Base-by-base conservation (phyloP, 2,329 filamentous ascomycete species). In the Aspergillus intermedius region DNA sequence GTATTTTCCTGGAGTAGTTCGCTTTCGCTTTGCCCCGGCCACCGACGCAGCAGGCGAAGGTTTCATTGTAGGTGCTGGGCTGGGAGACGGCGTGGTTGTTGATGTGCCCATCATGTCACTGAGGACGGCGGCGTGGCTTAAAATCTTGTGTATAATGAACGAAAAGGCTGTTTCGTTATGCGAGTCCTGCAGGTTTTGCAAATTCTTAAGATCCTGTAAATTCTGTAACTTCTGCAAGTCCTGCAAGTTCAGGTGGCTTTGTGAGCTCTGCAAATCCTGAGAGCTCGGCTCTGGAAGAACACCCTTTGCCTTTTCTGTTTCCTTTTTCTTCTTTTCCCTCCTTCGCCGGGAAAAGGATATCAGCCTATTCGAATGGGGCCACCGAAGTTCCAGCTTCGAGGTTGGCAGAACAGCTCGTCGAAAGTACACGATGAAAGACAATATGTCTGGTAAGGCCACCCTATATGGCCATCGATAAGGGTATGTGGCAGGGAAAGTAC, bases 1-100 rank as follows among this genome's bases (percentile, higher is more conserved):
- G 63, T 80, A 84, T 58, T 83, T 83, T 23, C 70, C 70, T 35
- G 73, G 67, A 2, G 62, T 56, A 2, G 66, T 66, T 54, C 78
- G 71, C 63, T 83, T 84, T 50, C 80, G 74, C 62, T 83, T 84
- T 10, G 70, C 72, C 21, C 76, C 76, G 42, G 64, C 64, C 23
- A 68, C 69, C 19, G 68, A 55, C n/a, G 59, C 51, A 21, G 60
- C 54, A 15, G 63, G 57, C 21, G 62, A 62, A 17, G 52, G 48
- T 55, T 60, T 63, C 30, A 58, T 49, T 17, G 56, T 58, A 46
- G 63, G 60, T 35, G 54, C 61, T 2, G 66, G 66, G 32, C 65
- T 68, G 21, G 66, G 63, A 30, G 67, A 68, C 15, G 67, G 64
- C 12, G 64, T 67, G 25, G 25, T 30, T 12, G 37, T 22, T n/a